Evolutionary conservation across 352 stramenopile genomes (phyloP), one percentile per base, ranked within the genome.

Genomic region (Pilasporangium apinafurcum): DNA sequence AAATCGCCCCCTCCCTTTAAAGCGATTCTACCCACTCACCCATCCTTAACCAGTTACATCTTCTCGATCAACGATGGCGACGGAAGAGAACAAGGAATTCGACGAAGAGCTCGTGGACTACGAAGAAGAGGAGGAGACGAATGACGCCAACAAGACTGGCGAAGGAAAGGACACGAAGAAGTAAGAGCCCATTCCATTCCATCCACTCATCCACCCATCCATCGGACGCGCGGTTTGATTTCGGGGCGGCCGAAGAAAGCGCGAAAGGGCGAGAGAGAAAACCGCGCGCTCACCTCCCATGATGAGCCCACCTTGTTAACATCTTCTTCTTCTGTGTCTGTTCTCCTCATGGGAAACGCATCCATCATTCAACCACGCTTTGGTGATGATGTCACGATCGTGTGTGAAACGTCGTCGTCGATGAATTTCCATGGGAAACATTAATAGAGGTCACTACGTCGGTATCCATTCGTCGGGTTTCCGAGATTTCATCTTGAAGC

Each of bases 401-500:
- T 34, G 24, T 25, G 29, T 21, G 14, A 34, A 10, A 34, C 30
- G n/a, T n/a, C n/a, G n/a, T 33, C 41, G 40, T 27, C 34, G 34
- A 26, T 34, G 17, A 45, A 52, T 50, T 51, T 37, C 47, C 46
- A 37, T 51, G 26, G n/a, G n/a, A n/a, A n/a, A n/a, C 50, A 50
- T 51, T 35, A 41, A 31, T 46, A 99, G 95, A 84, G 97, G 96
- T 39, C 96, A 99, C 73, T 99, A 99, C 70, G 96, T 99, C 50
- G 96, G 96, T 54, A 98, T 99, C 65, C 96, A 99, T 68, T 96
- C 87, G 42, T 98, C 94, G 24, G 96, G 96, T 63, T 99, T 99
- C 80, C 97, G 97, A 59, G 97, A 99, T 68, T 99, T 99, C 55
- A 95, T 99, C 60, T 70, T 99, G 31, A 99, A 99, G 80, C 96